Evolutionary conservation across 495 filamentous ascomycete species (phyloP), one percentile per base, ranked within the genome.

Genomic region (Hypoxylon intermedium): DNA sequence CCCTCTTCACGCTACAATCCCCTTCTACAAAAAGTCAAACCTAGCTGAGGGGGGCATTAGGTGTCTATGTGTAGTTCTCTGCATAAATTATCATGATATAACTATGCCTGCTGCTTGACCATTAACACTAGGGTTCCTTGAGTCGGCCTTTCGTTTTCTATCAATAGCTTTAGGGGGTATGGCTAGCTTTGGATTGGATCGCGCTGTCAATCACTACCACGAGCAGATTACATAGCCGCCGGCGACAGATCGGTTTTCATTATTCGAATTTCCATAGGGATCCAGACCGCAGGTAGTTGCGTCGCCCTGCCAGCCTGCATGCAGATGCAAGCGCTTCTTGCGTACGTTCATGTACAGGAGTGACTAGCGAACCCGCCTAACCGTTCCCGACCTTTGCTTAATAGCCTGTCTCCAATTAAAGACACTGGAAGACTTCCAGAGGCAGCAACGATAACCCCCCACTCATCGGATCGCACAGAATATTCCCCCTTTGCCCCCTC

Each of bases 371-470:
- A 13, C 9, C 24, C 26, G 26, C 9, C 42, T 46, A 48, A 20
- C 26, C 36, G 19, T 9, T 18, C 40, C 11, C 49, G 12, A 28
- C 21, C 12, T 23, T 31, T 42, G 9, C 31, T 40, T 33, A 12
- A 44, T 36, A 53, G 6, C 23, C 15, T 40, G 31, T 46, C 28
- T 36, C 51, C 21, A 44, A 44, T 38, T 43, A 30, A 26, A 26
- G 20, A 20, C 2, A 12, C 33, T 40, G 19, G 26, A 37, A 52
- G 19, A n/a, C 26, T 46, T 48, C 28, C 26, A 15, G 52, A 52
- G 36, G 26, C 36, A 58, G 42, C 21, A 41, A 37, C 41, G 53
- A 58, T 53, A 12, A 23, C 28, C 28, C 54, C 54, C 61, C 61
- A 38, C 54, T n/a, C 40, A 49, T 28, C 42, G 21, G 44, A 61